These are phyloP conservation scores for Litchi chinensis DNA, from an alignment of 345 rosid genomes.

Conservation along the genomic window DNA sequence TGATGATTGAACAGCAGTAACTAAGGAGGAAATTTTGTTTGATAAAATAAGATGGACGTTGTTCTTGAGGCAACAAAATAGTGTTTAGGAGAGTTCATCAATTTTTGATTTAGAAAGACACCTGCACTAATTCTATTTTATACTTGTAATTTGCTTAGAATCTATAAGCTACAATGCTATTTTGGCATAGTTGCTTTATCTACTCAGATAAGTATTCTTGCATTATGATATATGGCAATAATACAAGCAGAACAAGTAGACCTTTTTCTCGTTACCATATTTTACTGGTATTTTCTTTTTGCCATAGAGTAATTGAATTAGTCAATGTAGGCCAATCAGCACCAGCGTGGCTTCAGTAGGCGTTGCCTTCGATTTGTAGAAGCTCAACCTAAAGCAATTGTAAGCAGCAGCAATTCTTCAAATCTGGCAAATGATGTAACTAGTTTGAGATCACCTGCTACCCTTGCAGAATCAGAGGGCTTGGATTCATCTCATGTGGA, in stretches of 20 bases:
- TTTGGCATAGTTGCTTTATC: background rate
- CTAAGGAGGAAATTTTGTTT: background rate
- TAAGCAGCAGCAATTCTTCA: slow-evolving; percentile 20
- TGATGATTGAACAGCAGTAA: background rate
- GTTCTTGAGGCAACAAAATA: background rate
- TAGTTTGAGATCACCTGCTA: slow-evolving; percentile 29
- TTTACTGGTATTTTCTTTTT: slow-evolving; percentile 24
- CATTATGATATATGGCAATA: background rate
- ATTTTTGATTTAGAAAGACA: background rate
- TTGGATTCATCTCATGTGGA: slow-evolving; percentile 30
- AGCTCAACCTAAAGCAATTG: slow-evolving; percentile 29
- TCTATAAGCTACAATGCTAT: background rate
- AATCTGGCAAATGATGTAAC: slow-evolving; percentile 20
- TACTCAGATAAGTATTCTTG: background rate
- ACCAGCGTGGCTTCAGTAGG: slow-evolving; percentile 58
- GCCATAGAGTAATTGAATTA: slow-evolving; percentile 31
- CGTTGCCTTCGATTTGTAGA: slow-evolving; percentile 70
- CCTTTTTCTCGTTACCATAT: slow-evolving; percentile 12
- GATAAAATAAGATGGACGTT: background rate
- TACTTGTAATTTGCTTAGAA: slow-evolving; percentile 5
- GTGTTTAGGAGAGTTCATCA: background rate
- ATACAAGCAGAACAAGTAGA: background rate
- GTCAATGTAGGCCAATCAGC: slow-evolving; percentile 46
- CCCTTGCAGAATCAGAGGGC: slow-evolving; percentile 31
- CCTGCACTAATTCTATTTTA: background rate